These are phyloP conservation scores for Myochromella boudieri DNA, from an alignment of 768 basidiomycete species.

Conservation along the genomic window DNA sequence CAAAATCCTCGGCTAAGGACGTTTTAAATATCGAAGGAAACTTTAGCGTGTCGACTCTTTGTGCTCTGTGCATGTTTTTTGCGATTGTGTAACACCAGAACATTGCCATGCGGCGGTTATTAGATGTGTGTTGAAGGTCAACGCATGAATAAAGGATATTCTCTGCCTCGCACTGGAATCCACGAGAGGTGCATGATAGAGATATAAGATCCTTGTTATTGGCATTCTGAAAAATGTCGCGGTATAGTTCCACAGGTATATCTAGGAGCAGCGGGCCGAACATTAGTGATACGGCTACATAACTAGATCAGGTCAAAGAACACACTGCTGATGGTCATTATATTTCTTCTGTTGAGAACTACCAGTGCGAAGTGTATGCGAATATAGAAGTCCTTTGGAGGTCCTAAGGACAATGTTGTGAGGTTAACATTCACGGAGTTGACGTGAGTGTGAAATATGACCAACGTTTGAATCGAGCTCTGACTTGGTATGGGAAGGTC, in stretches of 20 bases:
- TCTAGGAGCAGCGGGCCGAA: too few relatives aligned
- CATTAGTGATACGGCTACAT: too few relatives aligned
- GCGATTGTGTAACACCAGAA: background rate
- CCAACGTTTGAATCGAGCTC: too few relatives aligned
- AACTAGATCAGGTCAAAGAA: too few relatives aligned
- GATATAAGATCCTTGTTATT: background rate
- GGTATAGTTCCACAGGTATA: background rate
- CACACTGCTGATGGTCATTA: too few relatives aligned
- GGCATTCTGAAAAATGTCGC: background rate
- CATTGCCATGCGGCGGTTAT: background rate
- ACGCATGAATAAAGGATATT: background rate
- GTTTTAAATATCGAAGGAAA: background rate
- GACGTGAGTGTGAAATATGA: too few relatives aligned
- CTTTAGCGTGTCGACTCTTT: background rate
- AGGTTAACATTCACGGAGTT: too few relatives aligned
- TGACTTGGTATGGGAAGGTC: too few relatives aligned
- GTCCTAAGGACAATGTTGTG: too few relatives aligned
- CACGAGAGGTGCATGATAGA: background rate
- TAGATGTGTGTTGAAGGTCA: background rate
- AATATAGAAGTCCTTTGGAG: too few relatives aligned
- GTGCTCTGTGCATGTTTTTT: background rate
- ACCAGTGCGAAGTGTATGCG: too few relatives aligned
- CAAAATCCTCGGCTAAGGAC: background rate
- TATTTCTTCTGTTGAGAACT: too few relatives aligned
- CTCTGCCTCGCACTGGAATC: conserved; percentile 1